These are phyloP conservation scores for Coccomyxa sp. DNA, from an alignment of 139 green algal genomes.

Conservation along the genomic window DNA sequence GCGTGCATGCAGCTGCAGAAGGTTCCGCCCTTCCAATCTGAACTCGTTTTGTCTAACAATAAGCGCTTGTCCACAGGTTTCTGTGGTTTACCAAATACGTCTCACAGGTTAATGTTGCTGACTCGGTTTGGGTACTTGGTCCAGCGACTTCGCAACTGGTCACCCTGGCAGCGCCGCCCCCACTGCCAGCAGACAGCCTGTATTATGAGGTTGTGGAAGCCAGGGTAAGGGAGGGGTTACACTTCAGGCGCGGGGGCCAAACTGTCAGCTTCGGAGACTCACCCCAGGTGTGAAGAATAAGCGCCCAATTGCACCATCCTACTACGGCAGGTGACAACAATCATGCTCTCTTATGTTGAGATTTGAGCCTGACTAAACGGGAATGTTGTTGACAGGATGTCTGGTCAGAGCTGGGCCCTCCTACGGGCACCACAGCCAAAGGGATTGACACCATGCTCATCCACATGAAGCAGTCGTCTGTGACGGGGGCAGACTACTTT, in stretches of 20 bases:
- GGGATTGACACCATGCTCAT: not conserved
- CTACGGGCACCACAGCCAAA: conserved; percentile 13
- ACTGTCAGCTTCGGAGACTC: conserved; percentile 33
- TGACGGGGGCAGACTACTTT: conserved; percentile 27
- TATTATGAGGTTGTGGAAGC: not conserved
- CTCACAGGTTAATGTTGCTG: no score
- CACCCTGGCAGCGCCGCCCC: no score
- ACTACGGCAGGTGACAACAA: not conserved
- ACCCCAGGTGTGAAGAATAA: conserved; percentile 20
- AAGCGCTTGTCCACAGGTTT: no score
- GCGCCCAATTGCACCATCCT: not conserved
- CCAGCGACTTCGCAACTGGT: not conserved
- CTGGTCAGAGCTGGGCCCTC: conserved; percentile 34
- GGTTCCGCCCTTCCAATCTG: not conserved
- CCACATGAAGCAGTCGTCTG: not conserved
- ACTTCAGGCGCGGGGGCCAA: not conserved
- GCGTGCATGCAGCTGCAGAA: conserved; percentile 21
- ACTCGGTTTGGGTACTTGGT: not conserved
- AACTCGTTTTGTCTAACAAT: no score
- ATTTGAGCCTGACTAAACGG: not conserved
- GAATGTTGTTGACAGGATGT: conserved; percentile 23
- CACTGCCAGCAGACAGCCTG: not conserved
- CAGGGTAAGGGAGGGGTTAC: not conserved
- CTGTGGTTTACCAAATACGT: no score
- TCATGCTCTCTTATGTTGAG: not conserved